These are phyloP conservation scores for Xylariales sp. DNA, from an alignment of 2,329 filamentous ascomycete species.

Conservation along the genomic window DNA sequence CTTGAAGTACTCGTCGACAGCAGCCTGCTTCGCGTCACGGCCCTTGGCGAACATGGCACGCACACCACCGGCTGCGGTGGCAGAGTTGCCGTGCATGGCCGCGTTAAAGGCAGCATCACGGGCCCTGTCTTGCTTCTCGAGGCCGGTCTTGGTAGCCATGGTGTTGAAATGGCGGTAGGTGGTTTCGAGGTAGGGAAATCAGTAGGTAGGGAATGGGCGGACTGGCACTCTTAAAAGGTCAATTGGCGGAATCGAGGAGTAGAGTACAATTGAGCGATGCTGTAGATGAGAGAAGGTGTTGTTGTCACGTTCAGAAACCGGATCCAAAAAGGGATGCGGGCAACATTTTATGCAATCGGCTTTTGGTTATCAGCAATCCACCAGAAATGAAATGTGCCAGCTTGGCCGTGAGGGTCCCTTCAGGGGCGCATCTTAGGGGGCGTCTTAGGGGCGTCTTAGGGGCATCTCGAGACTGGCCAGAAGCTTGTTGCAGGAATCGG, in stretches of 20 bases:
- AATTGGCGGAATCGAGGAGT: constrained; percentile 23
- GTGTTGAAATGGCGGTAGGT: constrained; percentile 43
- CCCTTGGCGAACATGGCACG: constrained; percentile 89
- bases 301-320: constrained; percentile 25
- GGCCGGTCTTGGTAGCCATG: constrained; percentile 60
- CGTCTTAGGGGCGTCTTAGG: background rate
- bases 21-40: constrained; percentile 77
- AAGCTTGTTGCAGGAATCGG: background rate
- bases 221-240: background rate
- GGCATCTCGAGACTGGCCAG: background rate
- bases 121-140: constrained; percentile 84
- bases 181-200: background rate
- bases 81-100: constrained; percentile 81
- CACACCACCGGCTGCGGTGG: constrained; percentile 77
- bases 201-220: background rate
- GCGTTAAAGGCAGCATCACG: constrained; percentile 94
- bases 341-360: constrained; percentile 37
- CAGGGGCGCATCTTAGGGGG: background rate
- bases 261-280: background rate
- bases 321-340: constrained; percentile 32
- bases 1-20: constrained; percentile 94
- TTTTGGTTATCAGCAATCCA: constrained; percentile 34
- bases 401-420: background rate
- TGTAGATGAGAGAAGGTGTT: constrained; percentile 2
- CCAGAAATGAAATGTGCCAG: constrained; percentile 5